Conservation (phyloP, 192 early-diverging fungal genomes). For the Entomortierella lignicola region DNA sequence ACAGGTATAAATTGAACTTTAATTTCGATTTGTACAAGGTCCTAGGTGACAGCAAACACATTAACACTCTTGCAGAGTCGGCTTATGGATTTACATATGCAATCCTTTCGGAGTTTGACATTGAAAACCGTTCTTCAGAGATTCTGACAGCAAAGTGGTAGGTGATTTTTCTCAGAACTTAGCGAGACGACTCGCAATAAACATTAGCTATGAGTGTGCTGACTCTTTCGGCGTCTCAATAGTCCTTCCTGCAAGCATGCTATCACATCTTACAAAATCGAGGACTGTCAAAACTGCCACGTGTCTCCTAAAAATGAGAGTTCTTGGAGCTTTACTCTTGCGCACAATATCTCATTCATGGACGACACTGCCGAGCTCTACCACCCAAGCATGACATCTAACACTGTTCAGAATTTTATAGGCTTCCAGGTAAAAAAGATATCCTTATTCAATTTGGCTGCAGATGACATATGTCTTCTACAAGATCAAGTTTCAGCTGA, state of each 20-base stretch:
- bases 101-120: constrained; percentile 30
- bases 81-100: constrained; percentile 26
- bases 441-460: too few species aligned
- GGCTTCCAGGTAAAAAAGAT: constrained; percentile 21
- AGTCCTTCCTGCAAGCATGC: constrained; percentile 27
- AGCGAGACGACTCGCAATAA: neutral
- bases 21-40: neutral
- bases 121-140: constrained; percentile 21
- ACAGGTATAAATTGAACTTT: neutral
- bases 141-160: constrained; percentile 43
- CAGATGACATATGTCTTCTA: neutral
- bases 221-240: neutral
- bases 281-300: constrained; percentile 16
- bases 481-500: neutral
- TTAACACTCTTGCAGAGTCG: constrained; percentile 1
- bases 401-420: constrained; percentile 2
- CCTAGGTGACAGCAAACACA: too few species aligned
- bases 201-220: neutral
- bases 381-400: constrained; percentile 31
- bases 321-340: constrained; percentile 25
- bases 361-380: constrained; percentile 43
- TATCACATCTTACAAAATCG: constrained; percentile 38
- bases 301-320: constrained; percentile 9
- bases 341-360: constrained; percentile 31
- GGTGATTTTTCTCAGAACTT: neutral